Evolutionary conservation across 495 filamentous ascomycete genomes (phyloP).

Genomic region (Astrothelium macrocarpum): DNA sequence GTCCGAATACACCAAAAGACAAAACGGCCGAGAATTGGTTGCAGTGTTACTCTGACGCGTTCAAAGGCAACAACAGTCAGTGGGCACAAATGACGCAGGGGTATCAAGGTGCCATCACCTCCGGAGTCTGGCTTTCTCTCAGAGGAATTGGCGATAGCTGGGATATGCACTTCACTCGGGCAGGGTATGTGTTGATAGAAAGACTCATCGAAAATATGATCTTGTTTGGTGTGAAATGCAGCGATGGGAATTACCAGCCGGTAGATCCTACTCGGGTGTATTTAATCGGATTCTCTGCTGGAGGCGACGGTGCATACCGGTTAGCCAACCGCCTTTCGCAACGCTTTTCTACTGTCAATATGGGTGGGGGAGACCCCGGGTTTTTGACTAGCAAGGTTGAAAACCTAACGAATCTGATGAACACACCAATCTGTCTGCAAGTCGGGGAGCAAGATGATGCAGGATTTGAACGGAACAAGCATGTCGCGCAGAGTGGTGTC

Average conservation of each 20-base stretch:
- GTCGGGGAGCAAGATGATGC: neutral
- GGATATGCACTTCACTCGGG: neutral
- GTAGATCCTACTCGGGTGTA: neutral
- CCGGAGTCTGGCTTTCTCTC: neutral
- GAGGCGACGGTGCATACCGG: neutral
- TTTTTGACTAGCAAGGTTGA: no score
- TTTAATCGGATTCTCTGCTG: neutral
- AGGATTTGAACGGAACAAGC: neutral
- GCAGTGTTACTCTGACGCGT: no score
- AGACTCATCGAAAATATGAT: neutral
- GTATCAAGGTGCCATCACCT: neutral
- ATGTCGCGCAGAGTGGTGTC: no score
- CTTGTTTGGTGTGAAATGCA: no score
- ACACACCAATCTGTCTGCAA: neutral
- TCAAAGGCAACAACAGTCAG: neutral
- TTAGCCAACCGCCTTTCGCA: neutral
- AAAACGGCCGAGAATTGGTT: no score
- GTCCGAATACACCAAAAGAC: no score
- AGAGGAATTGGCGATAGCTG: neutral
- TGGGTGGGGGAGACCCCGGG: neutral
- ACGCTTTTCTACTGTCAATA: neutral
- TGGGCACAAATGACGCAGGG: neutral
- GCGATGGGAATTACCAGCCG: neutral
- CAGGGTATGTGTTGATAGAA: neutral
- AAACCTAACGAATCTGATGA: neutral